A percentile compares a stretch with the other conserved stretches of the same genome.
phyloP scores from a whole-genome alignment of 23 red algal species.

The Chondrus crispus region DNA sequence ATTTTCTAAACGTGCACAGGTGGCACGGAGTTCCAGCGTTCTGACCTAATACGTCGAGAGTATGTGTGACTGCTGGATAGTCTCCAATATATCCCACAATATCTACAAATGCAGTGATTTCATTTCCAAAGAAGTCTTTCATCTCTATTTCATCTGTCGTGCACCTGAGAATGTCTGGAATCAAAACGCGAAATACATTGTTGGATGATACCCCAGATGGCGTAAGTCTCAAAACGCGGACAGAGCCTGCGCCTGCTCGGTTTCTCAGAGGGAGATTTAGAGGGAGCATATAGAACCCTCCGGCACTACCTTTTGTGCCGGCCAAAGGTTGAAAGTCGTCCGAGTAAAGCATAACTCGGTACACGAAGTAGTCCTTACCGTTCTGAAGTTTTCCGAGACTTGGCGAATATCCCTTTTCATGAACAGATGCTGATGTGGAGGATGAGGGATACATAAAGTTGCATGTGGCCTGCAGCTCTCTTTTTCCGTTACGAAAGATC shows the following conservation, averaged over 20 bases:
- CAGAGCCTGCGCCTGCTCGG: too few species aligned
- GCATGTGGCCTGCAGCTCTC: too few species aligned
- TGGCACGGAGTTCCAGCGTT: neutral
- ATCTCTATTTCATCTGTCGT: neutral
- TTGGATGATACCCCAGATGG: neutral
- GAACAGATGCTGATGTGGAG: too few species aligned
- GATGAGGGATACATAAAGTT: too few species aligned
- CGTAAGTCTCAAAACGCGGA: neutral
- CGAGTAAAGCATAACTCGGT: neutral
- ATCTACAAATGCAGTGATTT: neutral
- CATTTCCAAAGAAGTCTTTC: neutral
- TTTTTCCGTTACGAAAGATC: too few species aligned
- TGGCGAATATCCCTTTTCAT: too few species aligned
- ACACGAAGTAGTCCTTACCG: neutral
- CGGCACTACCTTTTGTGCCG: neutral
- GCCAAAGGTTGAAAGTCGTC: neutral
- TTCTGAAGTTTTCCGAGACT: too few species aligned
- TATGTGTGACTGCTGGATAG: neutral
- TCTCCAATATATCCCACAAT: neutral
- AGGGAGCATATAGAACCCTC: neutral
- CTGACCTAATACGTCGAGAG: neutral
- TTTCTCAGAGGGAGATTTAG: too few species aligned
- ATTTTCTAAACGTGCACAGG: neutral
- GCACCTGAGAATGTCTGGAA: neutral
- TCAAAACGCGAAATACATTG: neutral